Evolutionary conservation across 2,329 filamentous ascomycete genomes (phyloP).

Genomic region (Proliferodiscus dingleyae): DNA sequence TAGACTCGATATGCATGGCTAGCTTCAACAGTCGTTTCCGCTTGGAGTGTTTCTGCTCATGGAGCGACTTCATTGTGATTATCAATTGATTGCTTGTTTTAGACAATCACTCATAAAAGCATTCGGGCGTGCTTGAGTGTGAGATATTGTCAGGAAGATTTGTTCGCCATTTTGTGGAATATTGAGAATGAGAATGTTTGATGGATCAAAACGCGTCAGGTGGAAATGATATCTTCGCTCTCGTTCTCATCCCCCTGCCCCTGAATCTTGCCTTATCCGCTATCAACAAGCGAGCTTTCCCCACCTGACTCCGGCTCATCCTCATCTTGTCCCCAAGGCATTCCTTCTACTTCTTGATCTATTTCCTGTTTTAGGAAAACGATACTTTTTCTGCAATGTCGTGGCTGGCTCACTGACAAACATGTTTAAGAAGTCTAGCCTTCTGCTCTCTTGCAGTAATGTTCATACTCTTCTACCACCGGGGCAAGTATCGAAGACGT

Average conservation of each 20-base stretch:
- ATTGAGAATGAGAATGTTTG: conserved; percentile 2
- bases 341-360: neutral
- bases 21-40: conserved; percentile 4
- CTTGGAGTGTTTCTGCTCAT: neutral
- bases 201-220: neutral
- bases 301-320: no score
- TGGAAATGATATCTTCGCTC: neutral
- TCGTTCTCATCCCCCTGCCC: no score
- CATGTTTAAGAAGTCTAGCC: conserved; percentile 43
- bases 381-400: neutral
- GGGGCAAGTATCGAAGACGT: conserved; percentile 27
- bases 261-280: no score
- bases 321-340: neutral
- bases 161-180: no score
- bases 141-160: no score
- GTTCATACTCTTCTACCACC: conserved; percentile 32
- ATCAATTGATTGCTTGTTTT: neutral
- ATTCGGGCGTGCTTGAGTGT: no score
- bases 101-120: no score
- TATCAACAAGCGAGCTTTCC: no score
- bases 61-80: conserved; percentile 6
- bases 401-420: conserved; percentile 15
- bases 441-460: conserved; percentile 34
- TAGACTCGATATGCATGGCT: neutral
- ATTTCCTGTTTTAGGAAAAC: neutral